Conservation (phyloP, 768 basidiomycete species). For the Mrakia gelida region DNA sequence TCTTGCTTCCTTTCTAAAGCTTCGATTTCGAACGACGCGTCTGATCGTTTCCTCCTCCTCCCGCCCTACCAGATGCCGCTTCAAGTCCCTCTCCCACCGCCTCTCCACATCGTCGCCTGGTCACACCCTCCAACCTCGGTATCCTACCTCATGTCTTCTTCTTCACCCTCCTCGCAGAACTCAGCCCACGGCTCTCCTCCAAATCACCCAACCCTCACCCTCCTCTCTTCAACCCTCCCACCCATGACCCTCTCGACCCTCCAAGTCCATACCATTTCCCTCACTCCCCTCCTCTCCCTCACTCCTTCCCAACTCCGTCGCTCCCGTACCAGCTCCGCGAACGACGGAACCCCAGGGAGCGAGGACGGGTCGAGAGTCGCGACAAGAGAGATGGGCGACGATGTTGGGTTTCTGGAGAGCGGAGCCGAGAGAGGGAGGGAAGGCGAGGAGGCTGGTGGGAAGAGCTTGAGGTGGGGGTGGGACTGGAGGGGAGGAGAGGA, state of each 20-base stretch:
- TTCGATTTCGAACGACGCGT: neutral
- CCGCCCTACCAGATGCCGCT: neutral
- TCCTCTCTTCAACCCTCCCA: neutral
- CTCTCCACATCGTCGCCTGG: neutral
- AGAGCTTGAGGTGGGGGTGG: constrained; percentile 8
- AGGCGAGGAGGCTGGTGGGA: neutral
- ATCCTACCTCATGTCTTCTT: neutral
- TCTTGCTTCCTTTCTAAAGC: neutral
- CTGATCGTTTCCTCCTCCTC: neutral
- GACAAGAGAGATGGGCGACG: constrained; percentile 1
- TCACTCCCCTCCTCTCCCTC: neutral
- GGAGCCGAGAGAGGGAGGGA: neutral
- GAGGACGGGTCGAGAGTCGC: neutral
- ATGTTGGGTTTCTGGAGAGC: neutral
- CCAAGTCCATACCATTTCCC: neutral
- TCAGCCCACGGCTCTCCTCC: neutral
- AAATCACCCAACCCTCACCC: neutral
- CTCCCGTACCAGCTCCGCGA: neutral
- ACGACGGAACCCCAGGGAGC: neutral
- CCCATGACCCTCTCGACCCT: neutral
- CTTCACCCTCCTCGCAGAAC: neutral
- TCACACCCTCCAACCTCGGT: neutral
- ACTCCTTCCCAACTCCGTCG: constrained; percentile 1
- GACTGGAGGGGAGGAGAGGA: constrained; percentile 12
- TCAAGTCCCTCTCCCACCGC: constrained; percentile 1